Evolutionary conservation across 2,329 filamentous ascomycete genomes (phyloP).

Genomic region (Trichoderma sp.): DNA sequence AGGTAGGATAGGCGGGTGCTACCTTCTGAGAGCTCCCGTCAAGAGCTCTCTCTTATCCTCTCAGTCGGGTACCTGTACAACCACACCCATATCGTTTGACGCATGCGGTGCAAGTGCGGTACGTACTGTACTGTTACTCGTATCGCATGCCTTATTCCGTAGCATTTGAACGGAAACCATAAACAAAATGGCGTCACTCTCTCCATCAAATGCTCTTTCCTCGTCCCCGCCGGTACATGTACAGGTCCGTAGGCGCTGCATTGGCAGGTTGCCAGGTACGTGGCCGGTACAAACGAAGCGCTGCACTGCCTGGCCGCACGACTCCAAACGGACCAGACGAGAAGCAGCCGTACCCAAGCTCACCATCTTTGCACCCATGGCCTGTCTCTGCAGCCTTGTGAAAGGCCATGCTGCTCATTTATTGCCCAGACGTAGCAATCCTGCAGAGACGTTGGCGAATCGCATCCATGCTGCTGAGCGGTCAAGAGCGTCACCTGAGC

Average conservation of each 20-base stretch:
- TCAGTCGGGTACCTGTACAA: background rate
- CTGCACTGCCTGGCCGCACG: background rate
- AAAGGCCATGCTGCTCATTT: background rate
- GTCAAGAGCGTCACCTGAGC: slow-evolving; percentile 22
- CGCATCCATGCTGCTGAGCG: slow-evolving; percentile 7
- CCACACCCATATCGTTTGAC: slow-evolving; percentile 2
- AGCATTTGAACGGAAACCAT: background rate
- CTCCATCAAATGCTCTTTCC: background rate
- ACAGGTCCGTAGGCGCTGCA: background rate
- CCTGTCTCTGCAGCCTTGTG: slow-evolving; percentile 15
- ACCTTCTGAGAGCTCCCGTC: background rate
- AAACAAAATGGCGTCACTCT: slow-evolving; percentile 1
- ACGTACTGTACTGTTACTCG: background rate
- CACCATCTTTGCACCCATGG: background rate
- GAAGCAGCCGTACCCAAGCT: background rate
- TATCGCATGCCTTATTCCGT: slow-evolving; percentile 1
- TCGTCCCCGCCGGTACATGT: background rate
- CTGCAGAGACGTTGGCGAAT: slow-evolving; percentile 1
- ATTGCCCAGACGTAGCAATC: slow-evolving; percentile 13
- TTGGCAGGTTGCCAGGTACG: background rate
- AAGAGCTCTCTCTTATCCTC: background rate
- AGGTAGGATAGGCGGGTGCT: background rate
- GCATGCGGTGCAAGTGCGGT: slow-evolving; percentile 4
- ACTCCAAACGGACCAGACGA: background rate
- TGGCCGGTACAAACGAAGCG: background rate